Conservation (phyloP, 495 filamentous ascomycete genomes). For the Cryomyces minteri region DNA sequence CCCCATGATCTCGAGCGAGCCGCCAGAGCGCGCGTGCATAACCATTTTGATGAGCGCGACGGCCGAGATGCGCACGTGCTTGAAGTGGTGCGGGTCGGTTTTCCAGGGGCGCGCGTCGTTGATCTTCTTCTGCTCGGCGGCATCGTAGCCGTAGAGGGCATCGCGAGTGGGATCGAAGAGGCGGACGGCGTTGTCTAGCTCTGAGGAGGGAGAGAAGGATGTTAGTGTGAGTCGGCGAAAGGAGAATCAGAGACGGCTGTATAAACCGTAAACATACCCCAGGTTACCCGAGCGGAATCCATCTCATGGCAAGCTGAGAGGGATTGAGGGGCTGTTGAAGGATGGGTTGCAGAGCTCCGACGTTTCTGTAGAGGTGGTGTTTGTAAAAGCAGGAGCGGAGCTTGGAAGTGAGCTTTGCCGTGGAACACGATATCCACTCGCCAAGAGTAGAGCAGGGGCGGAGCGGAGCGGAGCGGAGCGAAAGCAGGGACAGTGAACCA, state of each 20-base stretch:
- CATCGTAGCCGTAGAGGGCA: constrained; percentile 72
- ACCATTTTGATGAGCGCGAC: constrained; percentile 97
- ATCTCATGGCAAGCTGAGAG: not conserved
- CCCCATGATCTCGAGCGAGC: constrained; percentile 89
- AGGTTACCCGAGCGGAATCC: constrained; percentile 3
- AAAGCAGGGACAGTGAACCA: too few relatives aligned
- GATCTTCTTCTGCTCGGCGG: constrained; percentile 40
- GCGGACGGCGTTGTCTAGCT: constrained; percentile 73
- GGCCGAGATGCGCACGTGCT: constrained; percentile 79
- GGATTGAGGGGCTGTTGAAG: too few relatives aligned
- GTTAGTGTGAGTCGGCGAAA: not conserved
- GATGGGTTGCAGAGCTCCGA: too few relatives aligned
- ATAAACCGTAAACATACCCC: constrained; percentile 4
- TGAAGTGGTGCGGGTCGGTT: constrained; percentile 77
- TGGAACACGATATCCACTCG: too few relatives aligned
- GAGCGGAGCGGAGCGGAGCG: too few relatives aligned
- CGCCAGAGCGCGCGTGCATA: constrained; percentile 91
- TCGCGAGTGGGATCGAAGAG: constrained; percentile 76
- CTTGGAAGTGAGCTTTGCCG: too few relatives aligned
- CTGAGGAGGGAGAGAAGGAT: constrained; percentile 25
- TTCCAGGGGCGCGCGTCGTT: constrained; percentile 55
- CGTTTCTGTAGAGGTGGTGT: too few relatives aligned
- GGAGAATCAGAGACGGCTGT: not conserved
- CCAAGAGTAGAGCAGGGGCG: too few relatives aligned
- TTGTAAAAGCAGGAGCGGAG: too few relatives aligned